A percentile compares a stretch with the other conserved stretches of the same genome.
phyloP scores from a whole-genome alignment of 2,329 filamentous ascomycete species.

The Tolypocladium cylindrosporum region DNA sequence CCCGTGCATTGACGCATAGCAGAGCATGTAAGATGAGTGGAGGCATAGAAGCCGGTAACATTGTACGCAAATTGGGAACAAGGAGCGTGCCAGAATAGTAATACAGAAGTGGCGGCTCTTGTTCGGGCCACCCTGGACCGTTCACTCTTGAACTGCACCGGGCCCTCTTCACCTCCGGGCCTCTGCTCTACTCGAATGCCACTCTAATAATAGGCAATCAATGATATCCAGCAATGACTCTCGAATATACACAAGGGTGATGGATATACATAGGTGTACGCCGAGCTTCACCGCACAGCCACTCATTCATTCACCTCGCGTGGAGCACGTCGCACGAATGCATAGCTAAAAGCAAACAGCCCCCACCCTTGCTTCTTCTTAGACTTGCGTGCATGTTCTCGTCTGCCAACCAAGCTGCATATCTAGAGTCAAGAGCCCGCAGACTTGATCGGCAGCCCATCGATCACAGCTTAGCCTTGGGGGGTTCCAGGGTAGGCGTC shows the following conservation, averaged over 20 bases:
- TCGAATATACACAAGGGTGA: background rate
- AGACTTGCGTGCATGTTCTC: no score
- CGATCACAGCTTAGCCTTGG: constrained; percentile 77
- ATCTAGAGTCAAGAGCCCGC: background rate
- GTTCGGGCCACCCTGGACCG: background rate
- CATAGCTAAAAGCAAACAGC: background rate
- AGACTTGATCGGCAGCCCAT: background rate
- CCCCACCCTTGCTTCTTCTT: background rate
- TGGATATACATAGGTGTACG: background rate
- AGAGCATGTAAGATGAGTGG: constrained; percentile 1
- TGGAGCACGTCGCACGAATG: background rate
- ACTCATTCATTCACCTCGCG: background rate
- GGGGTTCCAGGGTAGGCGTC: constrained; percentile 63
- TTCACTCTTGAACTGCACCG: background rate
- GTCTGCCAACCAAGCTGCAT: background rate
- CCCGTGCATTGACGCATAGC: background rate
- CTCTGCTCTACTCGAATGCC: background rate
- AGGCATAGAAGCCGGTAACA: background rate
- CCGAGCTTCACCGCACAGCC: background rate
- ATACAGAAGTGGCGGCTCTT: background rate
- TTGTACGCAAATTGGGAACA: background rate
- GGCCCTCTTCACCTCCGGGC: background rate
- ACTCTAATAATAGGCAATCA: background rate
- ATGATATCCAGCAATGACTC: background rate
- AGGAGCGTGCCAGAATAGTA: background rate